These are phyloP conservation scores for Bolboschoenus planiculmis DNA, from an alignment of 176 grass and related monocot genomes.

Conservation along the genomic window DNA sequence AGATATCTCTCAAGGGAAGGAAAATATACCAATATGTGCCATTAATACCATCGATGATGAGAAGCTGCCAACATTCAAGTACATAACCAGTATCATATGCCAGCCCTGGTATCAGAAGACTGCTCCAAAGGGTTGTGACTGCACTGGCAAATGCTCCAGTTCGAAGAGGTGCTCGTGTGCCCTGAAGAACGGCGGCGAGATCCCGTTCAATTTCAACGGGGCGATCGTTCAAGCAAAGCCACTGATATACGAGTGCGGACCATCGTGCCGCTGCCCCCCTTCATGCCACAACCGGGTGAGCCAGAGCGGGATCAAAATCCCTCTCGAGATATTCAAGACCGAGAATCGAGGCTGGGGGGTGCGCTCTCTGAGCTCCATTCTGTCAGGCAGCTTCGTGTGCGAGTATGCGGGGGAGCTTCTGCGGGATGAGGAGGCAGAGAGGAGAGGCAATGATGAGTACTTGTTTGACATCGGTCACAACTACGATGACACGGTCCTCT, in stretches of 20 bases:
- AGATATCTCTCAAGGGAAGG: conserved; percentile 59
- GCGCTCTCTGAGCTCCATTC: conserved; percentile 62
- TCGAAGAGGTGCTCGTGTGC: conserved; percentile 41
- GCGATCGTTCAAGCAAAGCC: conserved; percentile 50
- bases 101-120: conserved; percentile 18
- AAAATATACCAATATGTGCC: conserved; percentile 43
- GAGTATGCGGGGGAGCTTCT: conserved; percentile 71
- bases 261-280: conserved; percentile 52
- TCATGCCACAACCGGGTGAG: conserved; percentile 69
- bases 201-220: conserved; percentile 59
- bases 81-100: not conserved
- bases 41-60: conserved; percentile 56
- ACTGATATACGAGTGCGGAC: conserved; percentile 67
- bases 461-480: conserved; percentile 62
- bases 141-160: conserved; percentile 46
- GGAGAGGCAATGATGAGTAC: conserved; percentile 49
- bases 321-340: conserved; percentile 68
- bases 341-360: conserved; percentile 61
- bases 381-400: conserved; percentile 66
- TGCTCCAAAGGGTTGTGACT: conserved; percentile 47
- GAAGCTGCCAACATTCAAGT: not conserved
- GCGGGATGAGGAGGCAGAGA: conserved; percentile 34
- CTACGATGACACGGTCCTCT: conserved; percentile 32
- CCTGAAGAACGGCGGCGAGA: conserved; percentile 60
- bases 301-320: conserved; percentile 58